Conservation (phyloP, 1,284 basidiomycete species). For the Boletus albobrunnescens region DNA sequence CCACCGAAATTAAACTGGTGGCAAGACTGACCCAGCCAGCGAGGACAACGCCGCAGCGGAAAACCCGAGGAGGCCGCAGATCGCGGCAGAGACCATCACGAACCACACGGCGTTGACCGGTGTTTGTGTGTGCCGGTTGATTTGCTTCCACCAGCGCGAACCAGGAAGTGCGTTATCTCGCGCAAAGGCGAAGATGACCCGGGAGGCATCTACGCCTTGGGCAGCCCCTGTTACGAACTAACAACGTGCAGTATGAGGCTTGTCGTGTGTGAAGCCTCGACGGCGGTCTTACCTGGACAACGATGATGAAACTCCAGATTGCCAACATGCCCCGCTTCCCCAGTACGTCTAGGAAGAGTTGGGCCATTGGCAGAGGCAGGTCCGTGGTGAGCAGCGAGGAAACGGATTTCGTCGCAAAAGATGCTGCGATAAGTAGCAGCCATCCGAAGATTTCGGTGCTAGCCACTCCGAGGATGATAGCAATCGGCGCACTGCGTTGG, state of each 20-base stretch:
- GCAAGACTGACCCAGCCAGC: conserved; percentile 53
- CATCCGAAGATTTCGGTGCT: conserved; percentile 60
- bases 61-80: conserved; percentile 66
- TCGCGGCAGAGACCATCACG: conserved; percentile 53
- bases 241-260: neutral
- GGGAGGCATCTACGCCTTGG: conserved; percentile 71
- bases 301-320: conserved; percentile 67
- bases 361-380: conserved; percentile 67
- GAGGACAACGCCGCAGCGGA: conserved; percentile 59
- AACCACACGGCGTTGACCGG: conserved; percentile 74
- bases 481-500: conserved; percentile 65
- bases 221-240: conserved; percentile 71
- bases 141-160: conserved; percentile 61
- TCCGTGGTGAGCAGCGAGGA: conserved; percentile 45
- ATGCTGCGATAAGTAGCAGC: conserved; percentile 59
- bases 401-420: conserved; percentile 59
- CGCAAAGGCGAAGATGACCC: conserved; percentile 71
- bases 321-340: conserved; percentile 68
- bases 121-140: conserved; percentile 56
- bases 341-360: conserved; percentile 60
- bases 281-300: conserved; percentile 51
- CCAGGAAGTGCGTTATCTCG: conserved; percentile 70
- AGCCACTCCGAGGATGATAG: conserved; percentile 66
- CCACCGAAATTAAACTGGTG: neutral
- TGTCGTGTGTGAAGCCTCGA: neutral